A percentile compares a stretch with the other conserved stretches of the same genome.
phyloP scores from a whole-genome alignment of 2,329 filamentous ascomycete genomes.

The Epichloe sp. region DNA sequence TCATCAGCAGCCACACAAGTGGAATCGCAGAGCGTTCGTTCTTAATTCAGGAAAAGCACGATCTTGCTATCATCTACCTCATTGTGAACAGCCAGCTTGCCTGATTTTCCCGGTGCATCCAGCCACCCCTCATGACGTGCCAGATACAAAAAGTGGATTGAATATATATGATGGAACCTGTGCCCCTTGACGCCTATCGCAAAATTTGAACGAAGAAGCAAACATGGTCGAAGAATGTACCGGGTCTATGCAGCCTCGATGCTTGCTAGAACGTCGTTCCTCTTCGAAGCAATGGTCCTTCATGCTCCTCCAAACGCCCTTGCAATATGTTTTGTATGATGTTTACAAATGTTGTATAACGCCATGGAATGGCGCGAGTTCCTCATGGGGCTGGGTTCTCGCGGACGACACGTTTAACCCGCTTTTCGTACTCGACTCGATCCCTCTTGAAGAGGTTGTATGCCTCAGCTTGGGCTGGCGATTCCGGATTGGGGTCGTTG shows the following conservation, averaged over 20 bases:
- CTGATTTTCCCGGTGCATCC: neutral
- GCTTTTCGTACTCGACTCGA: slow-evolving; percentile 71
- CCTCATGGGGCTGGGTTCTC: slow-evolving; percentile 68
- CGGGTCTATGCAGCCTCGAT: neutral
- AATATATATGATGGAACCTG: neutral
- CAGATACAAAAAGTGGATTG: neutral
- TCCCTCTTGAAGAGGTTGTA: slow-evolving; percentile 97
- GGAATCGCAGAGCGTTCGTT: too few species aligned
- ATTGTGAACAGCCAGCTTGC: neutral
- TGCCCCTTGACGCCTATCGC: slow-evolving; percentile 4
- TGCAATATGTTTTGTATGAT: slow-evolving; percentile 12
- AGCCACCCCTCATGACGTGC: neutral
- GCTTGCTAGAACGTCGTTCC: slow-evolving; percentile 1
- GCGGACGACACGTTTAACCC: slow-evolving; percentile 72
- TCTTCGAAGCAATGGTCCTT: slow-evolving; percentile 11
- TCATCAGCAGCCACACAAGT: neutral
- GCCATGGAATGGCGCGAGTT: slow-evolving; percentile 6
- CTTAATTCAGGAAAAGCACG: neutral
- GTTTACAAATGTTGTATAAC: neutral
- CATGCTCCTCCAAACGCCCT: slow-evolving; percentile 17
- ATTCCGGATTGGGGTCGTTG: slow-evolving; percentile 93
- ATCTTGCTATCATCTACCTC: neutral
- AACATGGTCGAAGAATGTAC: slow-evolving; percentile 10
- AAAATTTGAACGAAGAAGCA: slow-evolving; percentile 6
- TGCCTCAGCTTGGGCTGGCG: slow-evolving; percentile 89